These are phyloP conservation scores for Fremontodendron californicum DNA, from an alignment of 345 rosid species.

Conservation along the genomic window DNA sequence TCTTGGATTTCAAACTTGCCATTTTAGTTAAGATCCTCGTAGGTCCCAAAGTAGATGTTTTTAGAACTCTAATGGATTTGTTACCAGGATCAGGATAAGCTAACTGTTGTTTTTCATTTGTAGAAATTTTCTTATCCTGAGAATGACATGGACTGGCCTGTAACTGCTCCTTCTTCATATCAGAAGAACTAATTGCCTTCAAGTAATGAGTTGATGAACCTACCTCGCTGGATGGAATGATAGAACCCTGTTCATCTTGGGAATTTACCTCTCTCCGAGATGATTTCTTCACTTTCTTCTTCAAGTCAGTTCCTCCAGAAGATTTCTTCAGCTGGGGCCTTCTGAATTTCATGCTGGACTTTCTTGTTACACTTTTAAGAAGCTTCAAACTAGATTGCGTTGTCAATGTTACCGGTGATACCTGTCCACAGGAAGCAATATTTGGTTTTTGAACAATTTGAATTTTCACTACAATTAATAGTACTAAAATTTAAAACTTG, in stretches of 20 bases:
- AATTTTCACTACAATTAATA: background rate
- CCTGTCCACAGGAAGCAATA: constrained; percentile 35
- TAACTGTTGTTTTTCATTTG: background rate
- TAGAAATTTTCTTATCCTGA: background rate
- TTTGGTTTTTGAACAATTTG: background rate
- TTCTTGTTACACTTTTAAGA: constrained; percentile 38
- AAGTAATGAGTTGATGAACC: constrained; percentile 1
- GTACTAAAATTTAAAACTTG: background rate
- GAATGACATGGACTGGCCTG: background rate
- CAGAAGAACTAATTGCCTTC: background rate
- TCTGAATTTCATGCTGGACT: constrained; percentile 47
- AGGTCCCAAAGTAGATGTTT: constrained; percentile 37
- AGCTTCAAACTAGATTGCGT: constrained; percentile 37
- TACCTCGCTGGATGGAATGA: background rate
- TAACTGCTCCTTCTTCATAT: background rate
- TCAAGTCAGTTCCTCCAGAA: constrained; percentile 36
- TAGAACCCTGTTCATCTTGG: background rate
- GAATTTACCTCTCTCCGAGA: constrained; percentile 4
- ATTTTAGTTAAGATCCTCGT: constrained; percentile 36
- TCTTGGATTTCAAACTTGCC: constrained; percentile 47
- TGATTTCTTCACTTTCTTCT: constrained; percentile 19
- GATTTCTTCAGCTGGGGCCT: constrained; percentile 43
- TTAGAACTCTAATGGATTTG: constrained; percentile 25
- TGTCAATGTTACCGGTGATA: constrained; percentile 28
- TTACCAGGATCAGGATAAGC: constrained; percentile 29